These are phyloP conservation scores for Penicillium janthinellum DNA, from an alignment of 2,329 filamentous ascomycete genomes.

Conservation along the genomic window DNA sequence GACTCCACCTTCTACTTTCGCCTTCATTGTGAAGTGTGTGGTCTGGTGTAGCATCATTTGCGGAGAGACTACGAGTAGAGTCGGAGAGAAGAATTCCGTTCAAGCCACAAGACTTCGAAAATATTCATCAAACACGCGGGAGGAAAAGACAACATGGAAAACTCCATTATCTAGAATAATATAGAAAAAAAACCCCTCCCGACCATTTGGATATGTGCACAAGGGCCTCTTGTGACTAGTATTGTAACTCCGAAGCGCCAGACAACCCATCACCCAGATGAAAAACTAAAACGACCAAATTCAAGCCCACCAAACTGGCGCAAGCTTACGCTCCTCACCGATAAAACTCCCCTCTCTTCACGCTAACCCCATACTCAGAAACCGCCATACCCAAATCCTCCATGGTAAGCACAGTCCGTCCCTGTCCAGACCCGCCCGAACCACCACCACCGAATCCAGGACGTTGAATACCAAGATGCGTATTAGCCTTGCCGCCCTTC, in stretches of 20 bases:
- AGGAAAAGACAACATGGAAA: slow-evolving; percentile 9
- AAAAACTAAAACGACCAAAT: not conserved
- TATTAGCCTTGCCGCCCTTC: slow-evolving; percentile 52
- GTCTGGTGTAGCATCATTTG: too few species aligned
- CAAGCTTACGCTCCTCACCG: slow-evolving; percentile 54
- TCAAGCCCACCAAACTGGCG: not conserved
- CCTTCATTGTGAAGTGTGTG: not conserved
- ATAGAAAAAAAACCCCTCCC: slow-evolving; percentile 2
- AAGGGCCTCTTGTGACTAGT: slow-evolving; percentile 3
- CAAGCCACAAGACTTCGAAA: not conserved
- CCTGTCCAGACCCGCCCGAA: slow-evolving; percentile 77
- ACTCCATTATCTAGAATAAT: slow-evolving; percentile 17
- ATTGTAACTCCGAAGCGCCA: slow-evolving; percentile 21
- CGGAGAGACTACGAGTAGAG: too few species aligned
- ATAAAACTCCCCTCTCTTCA: slow-evolving; percentile 97
- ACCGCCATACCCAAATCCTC: slow-evolving; percentile 98
- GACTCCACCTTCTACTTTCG: not conserved
- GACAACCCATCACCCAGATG: not conserved
- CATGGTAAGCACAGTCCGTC: slow-evolving; percentile 94
- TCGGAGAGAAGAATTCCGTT: too few species aligned
- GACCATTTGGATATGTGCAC: slow-evolving; percentile 1
- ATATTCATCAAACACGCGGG: not conserved
- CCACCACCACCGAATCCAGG: slow-evolving; percentile 85
- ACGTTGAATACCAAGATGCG: slow-evolving; percentile 70
- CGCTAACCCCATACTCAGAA: slow-evolving; percentile 94